Percentiles rank a stretch among this genome's conserved stretches.
Conservation (phyloP, 768 basidiomycete species). For the Collybiopsis confluens region DNA sequence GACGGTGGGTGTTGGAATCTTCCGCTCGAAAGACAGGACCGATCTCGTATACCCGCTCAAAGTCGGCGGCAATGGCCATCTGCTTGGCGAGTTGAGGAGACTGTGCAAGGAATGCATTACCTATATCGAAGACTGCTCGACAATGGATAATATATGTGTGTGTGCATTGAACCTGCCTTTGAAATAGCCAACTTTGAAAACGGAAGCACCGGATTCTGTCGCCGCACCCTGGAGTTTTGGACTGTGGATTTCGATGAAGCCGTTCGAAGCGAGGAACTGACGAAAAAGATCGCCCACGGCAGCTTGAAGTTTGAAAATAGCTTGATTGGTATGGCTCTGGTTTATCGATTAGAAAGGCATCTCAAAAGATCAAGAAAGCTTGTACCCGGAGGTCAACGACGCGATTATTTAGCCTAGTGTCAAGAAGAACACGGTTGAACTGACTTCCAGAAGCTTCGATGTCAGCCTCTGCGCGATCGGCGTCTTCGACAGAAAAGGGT, state of each 20-base stretch:
- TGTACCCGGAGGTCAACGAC: constrained; percentile 88
- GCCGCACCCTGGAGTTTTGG: constrained; percentile 97
- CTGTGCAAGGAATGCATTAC: constrained; percentile 89
- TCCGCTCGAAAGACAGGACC: constrained; percentile 97
- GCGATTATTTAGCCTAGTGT: constrained; percentile 92
- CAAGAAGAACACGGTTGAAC: constrained; percentile 79
- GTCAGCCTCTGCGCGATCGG: constrained; percentile 76
- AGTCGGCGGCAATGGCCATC: constrained; percentile 98
- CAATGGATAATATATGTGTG: neutral
- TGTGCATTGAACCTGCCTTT: constrained; percentile 55
- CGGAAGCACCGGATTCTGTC: constrained; percentile 93
- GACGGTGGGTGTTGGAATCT: constrained; percentile 94
- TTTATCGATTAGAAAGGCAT: neutral
- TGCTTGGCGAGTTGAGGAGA: constrained; percentile 98
- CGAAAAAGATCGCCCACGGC: constrained; percentile 90
- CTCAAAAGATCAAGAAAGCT: constrained; percentile 11
- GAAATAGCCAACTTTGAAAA: constrained; percentile 98
- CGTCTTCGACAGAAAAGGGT: constrained; percentile 93
- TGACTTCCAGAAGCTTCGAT: constrained; percentile 53
- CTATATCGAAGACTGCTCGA: constrained; percentile 32
- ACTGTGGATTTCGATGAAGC: constrained; percentile 94
- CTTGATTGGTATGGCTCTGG: constrained; percentile 92
- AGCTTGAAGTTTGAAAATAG: constrained; percentile 88
- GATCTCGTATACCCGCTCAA: constrained; percentile 97
- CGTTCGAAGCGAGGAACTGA: constrained; percentile 63